These are phyloP conservation scores for Cicer cuneatum DNA, from an alignment of 306 rosid species.

Conservation along the genomic window DNA sequence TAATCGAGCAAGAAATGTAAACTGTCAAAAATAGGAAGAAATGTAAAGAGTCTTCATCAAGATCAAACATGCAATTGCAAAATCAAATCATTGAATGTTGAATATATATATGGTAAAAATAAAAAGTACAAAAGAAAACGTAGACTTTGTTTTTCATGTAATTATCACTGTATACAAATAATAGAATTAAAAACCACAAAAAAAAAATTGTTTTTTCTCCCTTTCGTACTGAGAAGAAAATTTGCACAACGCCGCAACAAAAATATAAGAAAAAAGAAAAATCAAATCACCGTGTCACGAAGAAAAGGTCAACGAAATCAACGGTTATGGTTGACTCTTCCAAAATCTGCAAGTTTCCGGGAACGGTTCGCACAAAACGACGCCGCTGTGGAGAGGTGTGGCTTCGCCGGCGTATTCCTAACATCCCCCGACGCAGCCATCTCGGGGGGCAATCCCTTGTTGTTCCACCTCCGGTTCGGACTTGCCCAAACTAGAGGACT, in stretches of 20 bases:
- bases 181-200: not conserved
- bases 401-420: conserved; percentile 57
- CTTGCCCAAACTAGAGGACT: conserved; percentile 88
- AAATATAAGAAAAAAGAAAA: conserved; percentile 1
- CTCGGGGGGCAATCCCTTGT: conserved; percentile 66
- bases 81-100: conserved; percentile 35
- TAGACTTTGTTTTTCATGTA: conserved; percentile 38
- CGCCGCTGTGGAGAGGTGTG: conserved; percentile 66
- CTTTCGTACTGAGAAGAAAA: conserved; percentile 14
- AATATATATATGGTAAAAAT: conserved; percentile 26
- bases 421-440: conserved; percentile 51
- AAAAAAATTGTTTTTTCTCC: not conserved
- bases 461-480: conserved; percentile 76
- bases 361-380: conserved; percentile 83
- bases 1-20: not conserved
- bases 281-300: conserved; percentile 32
- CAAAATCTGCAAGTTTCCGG: conserved; percentile 85
- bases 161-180: conserved; percentile 51
- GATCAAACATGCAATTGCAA: conserved; percentile 11
- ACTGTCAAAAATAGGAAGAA: not conserved
- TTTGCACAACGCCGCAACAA: conserved; percentile 20
- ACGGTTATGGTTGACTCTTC: conserved; percentile 75
- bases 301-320: conserved; percentile 59
- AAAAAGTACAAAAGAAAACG: not conserved
- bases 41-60: not conserved